These are phyloP conservation scores for Buxus sempervirens DNA, from an alignment of 164 flowering plant species.

Conservation along the genomic window DNA sequence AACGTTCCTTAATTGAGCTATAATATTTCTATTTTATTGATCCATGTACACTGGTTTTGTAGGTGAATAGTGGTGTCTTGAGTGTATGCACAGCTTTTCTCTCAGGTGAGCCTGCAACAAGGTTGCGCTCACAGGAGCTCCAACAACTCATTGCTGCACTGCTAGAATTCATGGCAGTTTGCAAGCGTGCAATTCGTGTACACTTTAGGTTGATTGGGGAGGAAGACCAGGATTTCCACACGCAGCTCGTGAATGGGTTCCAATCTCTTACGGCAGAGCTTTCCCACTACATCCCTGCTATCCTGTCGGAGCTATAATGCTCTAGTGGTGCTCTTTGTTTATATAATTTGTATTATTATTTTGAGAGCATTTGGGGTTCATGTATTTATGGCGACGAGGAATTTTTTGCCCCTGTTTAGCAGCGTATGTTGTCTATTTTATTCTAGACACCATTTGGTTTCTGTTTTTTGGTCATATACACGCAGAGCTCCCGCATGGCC, in stretches of 20 bases:
- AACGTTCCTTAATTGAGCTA: too few species aligned
- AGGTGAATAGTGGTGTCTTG: conserved; percentile 97
- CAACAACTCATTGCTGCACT: conserved; percentile 99
- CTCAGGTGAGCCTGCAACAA: conserved; percentile 97
- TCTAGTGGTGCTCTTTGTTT: neutral
- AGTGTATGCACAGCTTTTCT: conserved; percentile 97
- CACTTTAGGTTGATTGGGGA: conserved; percentile 95
- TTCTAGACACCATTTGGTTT: too few species aligned
- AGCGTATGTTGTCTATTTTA: too few species aligned
- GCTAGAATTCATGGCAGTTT: conserved; percentile 98
- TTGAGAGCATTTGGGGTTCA: neutral
- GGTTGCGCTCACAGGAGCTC: conserved; percentile 89
- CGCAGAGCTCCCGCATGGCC: too few species aligned
- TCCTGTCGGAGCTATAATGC: conserved; percentile 80
- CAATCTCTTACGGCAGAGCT: conserved; percentile 97
- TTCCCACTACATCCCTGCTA: conserved; percentile 97
- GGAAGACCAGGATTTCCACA: conserved; percentile 98
- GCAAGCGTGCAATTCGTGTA: conserved; percentile 95
- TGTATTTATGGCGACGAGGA: too few species aligned
- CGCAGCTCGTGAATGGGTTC: conserved; percentile 97
- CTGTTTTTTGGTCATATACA: too few species aligned
- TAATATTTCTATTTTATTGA: neutral
- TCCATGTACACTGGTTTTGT: conserved; percentile 18
- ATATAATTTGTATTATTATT: conserved; percentile 2
- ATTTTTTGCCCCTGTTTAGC: too few species aligned